Evolutionary conservation across 2,329 filamentous ascomycete genomes (phyloP).

Genomic region (Parascedosporium putredinis): DNA sequence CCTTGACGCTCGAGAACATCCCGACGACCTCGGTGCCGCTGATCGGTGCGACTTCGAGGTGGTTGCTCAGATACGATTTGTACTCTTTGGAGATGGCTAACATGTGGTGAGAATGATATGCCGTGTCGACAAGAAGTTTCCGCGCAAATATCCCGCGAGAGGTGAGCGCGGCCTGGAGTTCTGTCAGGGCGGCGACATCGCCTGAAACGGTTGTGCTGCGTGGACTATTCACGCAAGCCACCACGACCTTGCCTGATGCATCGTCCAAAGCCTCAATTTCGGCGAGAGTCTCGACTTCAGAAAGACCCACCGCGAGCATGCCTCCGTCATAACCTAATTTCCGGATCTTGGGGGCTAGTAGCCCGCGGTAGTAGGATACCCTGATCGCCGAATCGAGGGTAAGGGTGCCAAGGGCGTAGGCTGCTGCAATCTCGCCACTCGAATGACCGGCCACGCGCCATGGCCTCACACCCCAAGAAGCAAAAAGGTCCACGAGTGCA

Average conservation of each 20-base stretch:
- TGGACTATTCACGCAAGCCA: not conserved
- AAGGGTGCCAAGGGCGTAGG: constrained; percentile 19
- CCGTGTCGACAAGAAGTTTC: constrained; percentile 16
- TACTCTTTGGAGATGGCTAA: constrained; percentile 16
- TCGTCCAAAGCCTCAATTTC: constrained; percentile 14
- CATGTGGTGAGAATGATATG: constrained; percentile 23
- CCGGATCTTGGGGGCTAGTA: too few species aligned
- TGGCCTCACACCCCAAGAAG: constrained; percentile 19
- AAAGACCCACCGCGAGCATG: constrained; percentile 30
- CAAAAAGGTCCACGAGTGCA: constrained; percentile 25
- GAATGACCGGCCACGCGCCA: constrained; percentile 25
- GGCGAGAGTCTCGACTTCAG: constrained; percentile 17
- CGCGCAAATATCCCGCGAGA: constrained; percentile 15
- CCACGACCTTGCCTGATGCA: not conserved
- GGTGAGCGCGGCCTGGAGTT: not conserved
- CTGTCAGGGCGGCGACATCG: not conserved
- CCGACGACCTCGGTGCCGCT: too few species aligned
- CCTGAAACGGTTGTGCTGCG: not conserved
- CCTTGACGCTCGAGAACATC: too few species aligned
- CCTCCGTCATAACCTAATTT: too few species aligned
- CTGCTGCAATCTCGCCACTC: constrained; percentile 28
- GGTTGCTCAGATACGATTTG: too few species aligned
- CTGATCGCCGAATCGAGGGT: constrained; percentile 18
- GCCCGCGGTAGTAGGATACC: constrained; percentile 23
- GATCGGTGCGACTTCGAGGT: too few species aligned